phyloP scores from a whole-genome alignment of 2,329 filamentous ascomycete genomes.

The Colletotrichum karsti region DNA sequence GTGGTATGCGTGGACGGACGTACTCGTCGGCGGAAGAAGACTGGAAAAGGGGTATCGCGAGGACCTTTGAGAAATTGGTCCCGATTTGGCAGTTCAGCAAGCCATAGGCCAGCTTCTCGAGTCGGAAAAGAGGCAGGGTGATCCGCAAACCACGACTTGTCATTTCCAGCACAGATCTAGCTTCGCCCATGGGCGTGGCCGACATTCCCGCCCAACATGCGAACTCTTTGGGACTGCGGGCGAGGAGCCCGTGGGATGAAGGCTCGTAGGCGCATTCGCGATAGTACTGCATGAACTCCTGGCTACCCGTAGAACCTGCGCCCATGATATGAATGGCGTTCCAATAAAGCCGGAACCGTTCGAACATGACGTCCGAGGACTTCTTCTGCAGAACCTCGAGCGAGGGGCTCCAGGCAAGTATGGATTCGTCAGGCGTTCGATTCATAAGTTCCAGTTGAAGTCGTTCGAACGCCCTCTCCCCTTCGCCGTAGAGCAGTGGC shows the following conservation, averaged over 20 bases:
- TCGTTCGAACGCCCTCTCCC: constrained; percentile 32
- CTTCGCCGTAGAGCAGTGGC: constrained; percentile 39
- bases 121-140: background rate
- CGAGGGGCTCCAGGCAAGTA: constrained; percentile 28
- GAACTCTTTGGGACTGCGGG: constrained; percentile 1
- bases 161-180: background rate
- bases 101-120: background rate
- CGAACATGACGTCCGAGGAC: background rate
- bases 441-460: constrained; percentile 36
- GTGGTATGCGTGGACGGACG: background rate
- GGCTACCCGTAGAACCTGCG: background rate
- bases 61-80: background rate
- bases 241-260: background rate
- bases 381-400: constrained; percentile 26
- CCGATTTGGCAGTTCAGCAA: background rate
- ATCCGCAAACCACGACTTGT: constrained; percentile 5
- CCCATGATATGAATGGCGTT: background rate
- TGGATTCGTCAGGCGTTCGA: constrained; percentile 20
- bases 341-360: background rate
- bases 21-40: background rate
- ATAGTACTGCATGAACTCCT: background rate
- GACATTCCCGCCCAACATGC: background rate
- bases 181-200: background rate
- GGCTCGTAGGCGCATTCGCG: background rate
- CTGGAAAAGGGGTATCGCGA: background rate